Base-by-base conservation (phyloP, 352 stramenopile species). In the Salisapilia sapeloensis region DNA sequence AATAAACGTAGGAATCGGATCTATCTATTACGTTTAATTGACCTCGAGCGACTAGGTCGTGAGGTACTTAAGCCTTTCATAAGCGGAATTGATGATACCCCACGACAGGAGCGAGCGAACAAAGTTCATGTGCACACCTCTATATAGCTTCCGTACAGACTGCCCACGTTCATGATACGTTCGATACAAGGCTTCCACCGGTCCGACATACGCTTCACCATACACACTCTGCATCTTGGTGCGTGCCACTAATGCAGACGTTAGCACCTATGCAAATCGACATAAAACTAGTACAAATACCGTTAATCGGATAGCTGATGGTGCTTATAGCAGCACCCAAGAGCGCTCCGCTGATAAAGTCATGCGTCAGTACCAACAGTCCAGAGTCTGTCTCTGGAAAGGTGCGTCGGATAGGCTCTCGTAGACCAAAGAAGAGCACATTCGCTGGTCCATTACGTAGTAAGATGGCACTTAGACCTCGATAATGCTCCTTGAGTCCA, bases 51-150 rank as follows among this genome's bases (percentile, higher is more conserved):
- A n/a, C n/a, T n/a, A n/a, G n/a, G n/a, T n/a, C n/a, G 38, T 45
- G 1, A 45, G 14, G 2, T 24, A 56, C 52, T 84, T 91, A 27
- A 90, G 62, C 41, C 78, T 78, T 46, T 93, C 78, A 39, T 91
- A 93, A 25, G 70, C 70, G 35, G 69, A 85, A 46, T 93, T 93
- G 41, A 93, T 86, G 35, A 93, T 93, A 7, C 78, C 78, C 78
- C 78, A 93, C 11, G 78, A 91, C 11, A 93, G 35, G 3, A 93
- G 48, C 16, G 72, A 87, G 7, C 78, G 60, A 29, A 79, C 77
- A 46, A 87, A 93, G 42, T 93, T 93, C 53, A 93, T 78, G 43
- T 85, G 59, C 2, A 87, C 78, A 7, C 78, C 78, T 29, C 77
- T 74, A 46, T 89, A 93, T 25, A 93, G 42, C 7, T 58, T 46